Evolutionary conservation across 108 stramenopile species (phyloP).

Genomic region (Asterionellopsis glacialis): DNA sequence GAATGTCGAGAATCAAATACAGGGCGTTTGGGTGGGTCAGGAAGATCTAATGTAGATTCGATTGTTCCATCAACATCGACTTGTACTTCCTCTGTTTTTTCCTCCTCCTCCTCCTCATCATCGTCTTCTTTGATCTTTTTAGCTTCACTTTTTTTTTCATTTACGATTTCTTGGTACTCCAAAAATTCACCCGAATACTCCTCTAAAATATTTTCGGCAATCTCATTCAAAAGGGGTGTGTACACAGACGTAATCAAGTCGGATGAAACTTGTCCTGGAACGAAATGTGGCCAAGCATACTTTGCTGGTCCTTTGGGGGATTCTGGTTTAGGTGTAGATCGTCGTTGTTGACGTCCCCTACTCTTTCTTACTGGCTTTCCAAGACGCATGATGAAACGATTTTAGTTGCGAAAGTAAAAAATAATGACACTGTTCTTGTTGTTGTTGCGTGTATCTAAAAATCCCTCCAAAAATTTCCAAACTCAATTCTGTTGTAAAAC

Average conservation of each 20-base stretch:
- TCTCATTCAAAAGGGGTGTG: conserved; percentile 37
- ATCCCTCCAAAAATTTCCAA: too few species aligned
- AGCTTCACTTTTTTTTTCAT: conserved; percentile 1
- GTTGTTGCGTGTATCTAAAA: too few species aligned
- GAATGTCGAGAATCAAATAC: conserved; percentile 44
- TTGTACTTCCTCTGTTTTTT: conserved; percentile 20
- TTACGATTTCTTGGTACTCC: conserved; percentile 28
- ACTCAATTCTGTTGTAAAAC: too few species aligned
- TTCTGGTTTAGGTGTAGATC: too few species aligned
- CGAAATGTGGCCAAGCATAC: conserved; percentile 36
- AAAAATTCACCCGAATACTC: conserved; percentile 47
- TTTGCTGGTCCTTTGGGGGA: conserved; percentile 11
- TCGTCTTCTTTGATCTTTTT: conserved; percentile 7
- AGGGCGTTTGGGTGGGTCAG: conserved; percentile 12
- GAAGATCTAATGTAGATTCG: conserved; percentile 20
- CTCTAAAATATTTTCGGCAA: conserved; percentile 45
- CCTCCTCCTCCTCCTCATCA: neutral
- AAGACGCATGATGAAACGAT: too few species aligned
- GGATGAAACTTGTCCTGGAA: conserved; percentile 66
- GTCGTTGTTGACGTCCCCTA: too few species aligned
- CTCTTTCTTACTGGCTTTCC: too few species aligned
- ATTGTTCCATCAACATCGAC: conserved; percentile 20
- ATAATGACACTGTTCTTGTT: too few species aligned
- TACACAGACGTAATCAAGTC: conserved; percentile 56
- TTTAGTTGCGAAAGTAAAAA: too few species aligned